Evolutionary conservation across 306 rosid species (phyloP).

Genomic region (Benincasa hispida): DNA sequence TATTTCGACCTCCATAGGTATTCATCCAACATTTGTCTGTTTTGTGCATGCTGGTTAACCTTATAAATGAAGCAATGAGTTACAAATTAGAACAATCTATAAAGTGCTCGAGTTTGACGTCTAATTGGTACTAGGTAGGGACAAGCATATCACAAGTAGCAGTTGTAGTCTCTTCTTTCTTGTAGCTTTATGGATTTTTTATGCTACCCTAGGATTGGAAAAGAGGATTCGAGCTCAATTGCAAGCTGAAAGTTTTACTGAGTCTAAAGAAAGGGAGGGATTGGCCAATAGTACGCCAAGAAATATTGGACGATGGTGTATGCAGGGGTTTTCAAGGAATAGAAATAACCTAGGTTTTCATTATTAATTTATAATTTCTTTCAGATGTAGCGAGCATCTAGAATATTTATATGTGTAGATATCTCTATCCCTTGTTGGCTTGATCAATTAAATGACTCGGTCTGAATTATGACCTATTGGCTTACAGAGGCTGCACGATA

Average conservation of each 20-base stretch:
- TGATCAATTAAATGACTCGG: not conserved
- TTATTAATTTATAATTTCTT: too few relatives aligned
- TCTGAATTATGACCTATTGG: not conserved
- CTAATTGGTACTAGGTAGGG: not conserved
- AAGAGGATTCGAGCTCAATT: too few relatives aligned
- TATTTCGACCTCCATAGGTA: not conserved
- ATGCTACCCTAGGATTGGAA: too few relatives aligned
- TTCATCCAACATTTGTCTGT: not conserved
- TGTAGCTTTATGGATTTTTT: too few relatives aligned
- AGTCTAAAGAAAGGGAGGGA: too few relatives aligned
- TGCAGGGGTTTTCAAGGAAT: too few relatives aligned
- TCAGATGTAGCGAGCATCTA: too few relatives aligned
- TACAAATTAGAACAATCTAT: not conserved
- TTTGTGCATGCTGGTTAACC: not conserved
- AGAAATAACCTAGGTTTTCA: too few relatives aligned
- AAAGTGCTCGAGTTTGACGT: not conserved
- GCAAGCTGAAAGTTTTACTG: too few relatives aligned
- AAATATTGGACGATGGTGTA: too few relatives aligned
- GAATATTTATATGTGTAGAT: not conserved
- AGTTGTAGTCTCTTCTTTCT: too few relatives aligned
- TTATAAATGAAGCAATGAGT: not conserved
- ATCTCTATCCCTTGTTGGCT: not conserved
- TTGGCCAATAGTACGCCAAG: too few relatives aligned
- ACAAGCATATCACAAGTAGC: not conserved
- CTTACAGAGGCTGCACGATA: not conserved